These are phyloP conservation scores for Friedmanniomyces endolithicus DNA, from an alignment of 495 filamentous ascomycete species.

Conservation along the genomic window DNA sequence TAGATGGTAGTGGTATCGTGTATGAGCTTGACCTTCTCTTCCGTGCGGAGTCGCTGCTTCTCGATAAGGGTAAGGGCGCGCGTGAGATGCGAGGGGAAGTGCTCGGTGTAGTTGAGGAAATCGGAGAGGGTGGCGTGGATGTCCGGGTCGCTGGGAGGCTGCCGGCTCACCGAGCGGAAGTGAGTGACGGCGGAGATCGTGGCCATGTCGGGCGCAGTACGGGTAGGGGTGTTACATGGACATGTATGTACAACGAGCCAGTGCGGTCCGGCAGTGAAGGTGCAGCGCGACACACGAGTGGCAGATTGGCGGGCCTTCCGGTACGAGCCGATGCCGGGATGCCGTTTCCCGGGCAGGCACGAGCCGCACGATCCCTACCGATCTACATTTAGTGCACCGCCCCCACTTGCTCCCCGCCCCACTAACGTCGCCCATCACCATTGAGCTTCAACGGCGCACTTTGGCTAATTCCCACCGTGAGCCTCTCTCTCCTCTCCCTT, in stretches of 20 bases:
- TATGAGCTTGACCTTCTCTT: conserved; percentile 52
- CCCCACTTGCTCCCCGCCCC: no score
- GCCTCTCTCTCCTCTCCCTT: background rate
- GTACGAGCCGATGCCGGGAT: no score
- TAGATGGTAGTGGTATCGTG: conserved; percentile 64
- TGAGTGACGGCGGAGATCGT: background rate
- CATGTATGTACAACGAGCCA: no score
- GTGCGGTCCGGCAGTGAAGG: no score
- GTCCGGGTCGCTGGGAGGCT: conserved; percentile 58
- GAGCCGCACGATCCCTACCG: no score
- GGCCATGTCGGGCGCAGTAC: background rate
- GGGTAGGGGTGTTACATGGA: background rate
- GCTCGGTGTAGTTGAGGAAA: conserved; percentile 90
- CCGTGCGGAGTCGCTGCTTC: conserved; percentile 30
- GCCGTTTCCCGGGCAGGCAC: no score
- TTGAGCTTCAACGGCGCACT: no score
- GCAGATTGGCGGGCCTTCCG: no score
- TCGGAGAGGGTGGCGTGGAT: conserved; percentile 89
- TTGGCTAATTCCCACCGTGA: no score
- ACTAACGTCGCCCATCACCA: no score
- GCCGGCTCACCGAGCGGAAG: background rate
- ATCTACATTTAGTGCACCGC: no score
- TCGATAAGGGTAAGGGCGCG: conserved; percentile 82
- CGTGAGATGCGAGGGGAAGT: conserved; percentile 82
- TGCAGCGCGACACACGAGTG: no score